Base-by-base conservation (phyloP, 2,329 filamentous ascomycete species). In the Colletotrichum lupini region DNA sequence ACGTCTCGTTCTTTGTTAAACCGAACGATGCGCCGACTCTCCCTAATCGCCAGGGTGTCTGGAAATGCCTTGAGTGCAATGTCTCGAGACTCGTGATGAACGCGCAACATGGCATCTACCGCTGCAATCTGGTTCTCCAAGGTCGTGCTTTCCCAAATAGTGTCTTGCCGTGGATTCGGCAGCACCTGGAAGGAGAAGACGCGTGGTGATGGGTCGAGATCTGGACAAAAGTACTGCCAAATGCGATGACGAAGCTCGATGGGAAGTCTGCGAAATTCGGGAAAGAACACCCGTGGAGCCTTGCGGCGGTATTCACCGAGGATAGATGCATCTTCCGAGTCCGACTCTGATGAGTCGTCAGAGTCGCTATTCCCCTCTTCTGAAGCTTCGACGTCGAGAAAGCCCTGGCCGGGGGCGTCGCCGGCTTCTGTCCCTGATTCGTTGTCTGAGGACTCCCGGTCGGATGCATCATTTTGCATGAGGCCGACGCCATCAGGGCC, bases 21-120 rank as follows among this genome's bases (percentile, higher is more conserved):
- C 8, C 73, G 73, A 7, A 84, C 72, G 1, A 76, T 67, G 2
- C 77, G 77, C 4, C 79, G 76, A 7, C 76, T 77, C 5, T 75
- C 62, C 4, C 80, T 76, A 1, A 85, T 77, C 32, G 42, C 61
- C 26, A 85, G 73, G 14, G 78, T 73, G 28, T 85, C 75, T 0
- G 83, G 83, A 11, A 80, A 81, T 3, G 69, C 75, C 8, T 75
- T 77, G 52, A 79, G 71, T 5, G 78, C 83, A 4, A 83, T 67
- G 16, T 69, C 75, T 30, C 83, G 83, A n/a, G 81, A 82, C 73
- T 84, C 82, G 8, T 77, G 75, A 49, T 83, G 78, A 9, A 81
- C 77, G 1, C 82, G 79, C 37, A 84, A 75, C 16, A 85, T 73
- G 4, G 75, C 69, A 8, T 82, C 80, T 7, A 58, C 52, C 3